Evolutionary conservation across 129 eudicot genomes (phyloP), one percentile per base, ranked within the genome.

Genomic region (Pulicaria dysenterica): DNA sequence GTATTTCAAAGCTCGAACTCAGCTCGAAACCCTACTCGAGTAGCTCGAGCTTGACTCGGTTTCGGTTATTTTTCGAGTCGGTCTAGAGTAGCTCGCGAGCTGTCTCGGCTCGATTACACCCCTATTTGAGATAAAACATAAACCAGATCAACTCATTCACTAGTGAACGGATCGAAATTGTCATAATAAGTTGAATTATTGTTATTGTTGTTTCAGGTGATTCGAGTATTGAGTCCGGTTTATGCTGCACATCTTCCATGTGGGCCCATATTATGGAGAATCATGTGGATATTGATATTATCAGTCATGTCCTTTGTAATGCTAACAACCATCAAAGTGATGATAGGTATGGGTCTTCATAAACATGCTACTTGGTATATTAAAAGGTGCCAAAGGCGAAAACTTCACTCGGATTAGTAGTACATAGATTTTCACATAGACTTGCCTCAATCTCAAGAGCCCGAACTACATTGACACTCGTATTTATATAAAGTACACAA

Each of bases 301-400:
- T 61, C 80, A 5, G 72, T 75, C 10, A 66, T 84, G 80, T 87
- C 92, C 14, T 93, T 85, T 73, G 84, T 90, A 78, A 93, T 93
- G 98, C 95, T 93, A 47, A 82, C 87, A 34, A 82, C 85, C 67
- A 86, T 93, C 6, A 93, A 93, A 77, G 73, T 93, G 78, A 80
- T 93, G 92, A 58, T 93, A 42, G 95, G 98, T 42, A 85, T 89
- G 90, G 98, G 86, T 44, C 96, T 93, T 45, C 82, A 69, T 16
- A 87, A 87, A 80, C 90, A 87, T 70, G 98, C 98, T 4, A 78
- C 83, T 19, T 93, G 98, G 98, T 93, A 93, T 77, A 72, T 93
- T 36, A 82, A 80, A 64, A 79, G 98, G 83, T 90, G 98, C 78
- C 87, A 81, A 71, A 79, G 71, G 53, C 82, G 96, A 82, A 93